phyloP scores from a whole-genome alignment of 306 rosid genomes.

The barrel medic (Medicago truncatula) region MtrunA17r5.0-ANR NC_053049.1:2892501-2893000 shows the following conservation, averaged over 20 bases:
- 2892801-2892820: slow-evolving; percentile 54
- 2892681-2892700: no score
- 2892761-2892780: slow-evolving; percentile 45
- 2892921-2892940: no score
- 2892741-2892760: background rate
- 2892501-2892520: slow-evolving; percentile 9
- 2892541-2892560: slow-evolving; percentile 65
- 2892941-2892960: no score
- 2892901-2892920: no score
- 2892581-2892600: slow-evolving; percentile 85
- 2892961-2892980: no score
- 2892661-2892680: background rate
- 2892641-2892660: slow-evolving; percentile 7
- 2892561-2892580: slow-evolving; percentile 77
- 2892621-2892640: slow-evolving; percentile 49
- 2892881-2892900: slow-evolving; percentile 5
- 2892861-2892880: slow-evolving; percentile 48
- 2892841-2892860: slow-evolving; percentile 69
- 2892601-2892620: slow-evolving; percentile 61
- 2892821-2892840: slow-evolving; percentile 52
- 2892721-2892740: background rate
- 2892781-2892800: slow-evolving; percentile 62
- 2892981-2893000: no score
- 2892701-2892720: background rate
- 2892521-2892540: slow-evolving; percentile 42